Conservation (phyloP, 2,329 filamentous ascomycete genomes). For the Alternaria novae-zelandiae region DNA sequence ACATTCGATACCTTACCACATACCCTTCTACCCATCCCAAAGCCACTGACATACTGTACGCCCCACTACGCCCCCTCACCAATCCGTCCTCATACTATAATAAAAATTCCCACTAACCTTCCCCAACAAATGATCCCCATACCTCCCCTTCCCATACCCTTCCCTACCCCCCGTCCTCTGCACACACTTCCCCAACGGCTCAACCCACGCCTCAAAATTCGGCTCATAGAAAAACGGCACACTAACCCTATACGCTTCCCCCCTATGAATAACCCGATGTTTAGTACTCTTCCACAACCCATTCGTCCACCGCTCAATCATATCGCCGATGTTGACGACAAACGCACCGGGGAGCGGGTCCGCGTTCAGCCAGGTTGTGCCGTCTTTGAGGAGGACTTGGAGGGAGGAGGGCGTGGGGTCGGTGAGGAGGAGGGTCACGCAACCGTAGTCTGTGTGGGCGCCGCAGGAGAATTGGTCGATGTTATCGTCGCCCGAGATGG, state of each 20-base stretch:
- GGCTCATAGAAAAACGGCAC: conserved; percentile 60
- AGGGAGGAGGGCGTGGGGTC: conserved; percentile 53
- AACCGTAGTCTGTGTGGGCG: conserved; percentile 56
- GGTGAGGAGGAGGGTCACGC: conserved; percentile 55
- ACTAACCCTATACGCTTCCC: conserved; percentile 48
- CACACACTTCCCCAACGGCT: conserved; percentile 49
- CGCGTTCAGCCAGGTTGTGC: conserved; percentile 53
- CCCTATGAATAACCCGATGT: conserved; percentile 55
- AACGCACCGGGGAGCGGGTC: conserved; percentile 54
- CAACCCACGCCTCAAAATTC: conserved; percentile 50
- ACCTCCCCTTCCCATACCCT: conserved; percentile 40
- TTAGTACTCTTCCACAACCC: conserved; percentile 52
- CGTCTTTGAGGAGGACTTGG: conserved; percentile 52
- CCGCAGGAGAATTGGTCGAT: conserved; percentile 49
- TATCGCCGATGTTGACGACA: conserved; percentile 59
- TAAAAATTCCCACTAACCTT: conserved; percentile 55
- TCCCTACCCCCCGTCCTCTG: conserved; percentile 34
- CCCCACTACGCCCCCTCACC: conserved; percentile 13
- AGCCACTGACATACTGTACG: too few relatives aligned
- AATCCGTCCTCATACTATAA: conserved; percentile 35
- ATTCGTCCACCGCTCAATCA: conserved; percentile 57
- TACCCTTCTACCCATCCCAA: too few relatives aligned
- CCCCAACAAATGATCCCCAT: conserved; percentile 52
- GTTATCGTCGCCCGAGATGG: conserved; percentile 6
- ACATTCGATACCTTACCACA: too few relatives aligned